phyloP scores from a whole-genome alignment of 768 basidiomycete genomes.

The Hypholoma fasciculare region DNA sequence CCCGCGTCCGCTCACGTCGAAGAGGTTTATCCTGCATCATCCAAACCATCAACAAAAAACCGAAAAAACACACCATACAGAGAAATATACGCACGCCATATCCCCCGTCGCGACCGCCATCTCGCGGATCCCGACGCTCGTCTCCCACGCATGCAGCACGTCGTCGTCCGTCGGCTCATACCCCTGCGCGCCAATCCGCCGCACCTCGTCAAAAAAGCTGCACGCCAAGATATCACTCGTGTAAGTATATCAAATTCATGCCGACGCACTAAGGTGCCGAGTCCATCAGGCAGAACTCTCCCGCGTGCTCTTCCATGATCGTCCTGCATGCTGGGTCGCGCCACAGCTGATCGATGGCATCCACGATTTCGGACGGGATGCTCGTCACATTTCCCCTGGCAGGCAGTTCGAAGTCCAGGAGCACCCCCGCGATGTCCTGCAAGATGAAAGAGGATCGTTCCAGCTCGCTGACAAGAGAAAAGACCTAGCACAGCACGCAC shows the following conservation, averaged over 20 bases:
- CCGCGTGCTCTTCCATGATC: too few relatives aligned
- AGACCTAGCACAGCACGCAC: not conserved
- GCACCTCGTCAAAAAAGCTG: not conserved
- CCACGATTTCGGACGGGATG: too few relatives aligned
- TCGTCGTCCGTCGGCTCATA: not conserved
- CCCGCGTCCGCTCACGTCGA: not conserved
- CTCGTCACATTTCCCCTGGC: too few relatives aligned
- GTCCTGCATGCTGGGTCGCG: too few relatives aligned
- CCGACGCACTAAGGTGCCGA: too few relatives aligned
- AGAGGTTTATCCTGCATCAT: not conserved
- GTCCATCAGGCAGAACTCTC: too few relatives aligned
- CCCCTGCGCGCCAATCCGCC: not conserved
- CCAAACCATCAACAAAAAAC: constrained; percentile 6
- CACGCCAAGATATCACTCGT: not conserved
- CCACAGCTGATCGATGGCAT: too few relatives aligned
- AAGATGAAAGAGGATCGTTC: not conserved
- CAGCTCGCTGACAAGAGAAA: too few relatives aligned
- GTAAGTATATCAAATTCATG: not conserved
- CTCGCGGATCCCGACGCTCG: too few relatives aligned
- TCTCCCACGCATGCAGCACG: not conserved
- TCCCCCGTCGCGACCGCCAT: too few relatives aligned
- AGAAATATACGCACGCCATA: too few relatives aligned
- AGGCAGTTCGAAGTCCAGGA: not conserved
- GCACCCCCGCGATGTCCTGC: not conserved
- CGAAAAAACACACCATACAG: not conserved